phyloP scores from a whole-genome alignment of 495 filamentous ascomycete genomes.

The Penicillium riverlandense region DNA sequence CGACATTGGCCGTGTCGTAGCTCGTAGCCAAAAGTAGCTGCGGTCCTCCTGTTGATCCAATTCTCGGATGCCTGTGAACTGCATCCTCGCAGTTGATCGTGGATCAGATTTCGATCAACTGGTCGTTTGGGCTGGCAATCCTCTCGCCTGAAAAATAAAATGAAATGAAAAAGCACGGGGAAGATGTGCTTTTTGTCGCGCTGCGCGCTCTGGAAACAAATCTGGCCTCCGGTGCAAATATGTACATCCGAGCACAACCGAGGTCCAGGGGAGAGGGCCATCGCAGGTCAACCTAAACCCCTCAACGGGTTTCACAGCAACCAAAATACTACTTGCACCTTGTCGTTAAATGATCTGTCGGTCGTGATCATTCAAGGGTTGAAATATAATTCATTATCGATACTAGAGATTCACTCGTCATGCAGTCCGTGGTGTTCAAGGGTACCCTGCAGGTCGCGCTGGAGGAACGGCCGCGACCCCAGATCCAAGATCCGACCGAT shows the following conservation, averaged over 20 bases:
- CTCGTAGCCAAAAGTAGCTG: no score
- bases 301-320: background rate
- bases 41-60: background rate
- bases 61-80: background rate
- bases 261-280: background rate
- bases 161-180: no score
- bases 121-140: no score
- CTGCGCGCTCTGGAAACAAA: no score
- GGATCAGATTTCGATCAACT: no score
- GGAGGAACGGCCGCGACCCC: slow-evolving; percentile 37
- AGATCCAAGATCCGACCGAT: slow-evolving; percentile 63
- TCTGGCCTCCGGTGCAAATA: background rate
- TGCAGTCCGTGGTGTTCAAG: slow-evolving; percentile 33
- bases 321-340: no score
- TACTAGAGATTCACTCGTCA: background rate
- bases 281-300: background rate
- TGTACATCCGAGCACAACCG: slow-evolving; percentile 5
- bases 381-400: background rate
- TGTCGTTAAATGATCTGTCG: no score
- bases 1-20: no score
- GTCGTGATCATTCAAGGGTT: no score
- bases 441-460: slow-evolving; percentile 28
- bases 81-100: no score
- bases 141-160: no score
- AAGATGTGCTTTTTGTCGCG: no score